Evolutionary conservation across 805 yeast genomes (phyloP).

Genomic region (Starmerella apicola): DNA sequence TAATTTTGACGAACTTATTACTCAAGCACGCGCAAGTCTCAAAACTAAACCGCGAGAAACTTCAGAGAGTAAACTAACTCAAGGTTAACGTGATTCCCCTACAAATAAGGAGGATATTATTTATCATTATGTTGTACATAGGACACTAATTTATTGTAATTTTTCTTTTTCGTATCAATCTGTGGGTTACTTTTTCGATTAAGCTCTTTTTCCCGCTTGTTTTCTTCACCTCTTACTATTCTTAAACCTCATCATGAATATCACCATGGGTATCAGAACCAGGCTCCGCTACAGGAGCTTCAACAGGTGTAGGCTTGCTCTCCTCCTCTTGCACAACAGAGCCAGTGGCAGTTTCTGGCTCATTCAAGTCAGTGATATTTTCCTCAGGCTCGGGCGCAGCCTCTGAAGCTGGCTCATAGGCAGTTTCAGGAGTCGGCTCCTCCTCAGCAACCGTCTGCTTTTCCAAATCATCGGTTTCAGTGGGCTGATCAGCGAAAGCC

Average conservation of each 20-base stretch:
- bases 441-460: not conserved
- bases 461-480: no score
- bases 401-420: constrained; percentile 2
- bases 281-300: not conserved
- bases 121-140: no score
- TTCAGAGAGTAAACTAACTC: no score
- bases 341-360: not conserved
- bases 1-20: constrained; percentile 17
- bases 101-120: no score
- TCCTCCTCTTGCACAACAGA: not conserved
- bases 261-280: constrained; percentile 6
- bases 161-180: no score
- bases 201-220: no score
- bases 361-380: not conserved
- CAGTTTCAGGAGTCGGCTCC: not conserved
- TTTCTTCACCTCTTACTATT: no score
- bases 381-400: not conserved
- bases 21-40: constrained; percentile 8
- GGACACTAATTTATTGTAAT: no score
- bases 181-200: no score
- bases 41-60: no score
- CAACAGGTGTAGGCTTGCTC: not conserved
- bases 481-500: no score
- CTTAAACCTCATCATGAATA: not conserved
- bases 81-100: no score